These are phyloP conservation scores for Pseudocercospora vitis DNA, from an alignment of 2,329 filamentous ascomycete species.

Conservation along the genomic window DNA sequence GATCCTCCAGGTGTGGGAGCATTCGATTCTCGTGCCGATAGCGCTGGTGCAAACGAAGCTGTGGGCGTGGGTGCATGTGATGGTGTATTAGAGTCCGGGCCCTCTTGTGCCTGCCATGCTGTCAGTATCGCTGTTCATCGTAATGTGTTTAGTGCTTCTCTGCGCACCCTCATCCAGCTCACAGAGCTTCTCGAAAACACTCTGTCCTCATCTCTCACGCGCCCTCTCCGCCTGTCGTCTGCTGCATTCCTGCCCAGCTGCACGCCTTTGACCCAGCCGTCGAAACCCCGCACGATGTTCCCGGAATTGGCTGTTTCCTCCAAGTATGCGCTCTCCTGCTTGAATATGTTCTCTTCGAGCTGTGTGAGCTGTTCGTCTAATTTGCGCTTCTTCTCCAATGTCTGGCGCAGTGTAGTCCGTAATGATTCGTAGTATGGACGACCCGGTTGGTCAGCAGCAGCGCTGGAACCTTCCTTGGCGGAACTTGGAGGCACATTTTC, in stretches of 20 bases:
- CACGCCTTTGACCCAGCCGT: conserved; percentile 92
- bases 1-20: conserved; percentile 43
- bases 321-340: conserved; percentile 82
- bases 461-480: conserved; percentile 31
- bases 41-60: conserved; percentile 46
- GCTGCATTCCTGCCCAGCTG: conserved; percentile 47
- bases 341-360: conserved; percentile 78
- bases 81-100: conserved; percentile 40
- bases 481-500: conserved; percentile 48
- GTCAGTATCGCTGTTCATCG: conserved; percentile 2
- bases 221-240: conserved; percentile 67
- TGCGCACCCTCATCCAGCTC: conserved; percentile 38
- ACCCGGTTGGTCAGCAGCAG: conserved; percentile 48
- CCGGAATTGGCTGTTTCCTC: conserved; percentile 81
- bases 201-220: conserved; percentile 67
- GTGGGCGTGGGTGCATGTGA: conserved; percentile 52
- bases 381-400: conserved; percentile 63
- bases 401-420: conserved; percentile 65
- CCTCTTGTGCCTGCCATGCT: conserved; percentile 32
- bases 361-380: conserved; percentile 53
- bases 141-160: neutral
- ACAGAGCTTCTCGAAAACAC: conserved; percentile 58
- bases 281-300: conserved; percentile 97
- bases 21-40: conserved; percentile 44
- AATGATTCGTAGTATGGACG: conserved; percentile 69